phyloP scores from a whole-genome alignment of 1,284 basidiomycete species.

The Boletus semigastroideus region DNA sequence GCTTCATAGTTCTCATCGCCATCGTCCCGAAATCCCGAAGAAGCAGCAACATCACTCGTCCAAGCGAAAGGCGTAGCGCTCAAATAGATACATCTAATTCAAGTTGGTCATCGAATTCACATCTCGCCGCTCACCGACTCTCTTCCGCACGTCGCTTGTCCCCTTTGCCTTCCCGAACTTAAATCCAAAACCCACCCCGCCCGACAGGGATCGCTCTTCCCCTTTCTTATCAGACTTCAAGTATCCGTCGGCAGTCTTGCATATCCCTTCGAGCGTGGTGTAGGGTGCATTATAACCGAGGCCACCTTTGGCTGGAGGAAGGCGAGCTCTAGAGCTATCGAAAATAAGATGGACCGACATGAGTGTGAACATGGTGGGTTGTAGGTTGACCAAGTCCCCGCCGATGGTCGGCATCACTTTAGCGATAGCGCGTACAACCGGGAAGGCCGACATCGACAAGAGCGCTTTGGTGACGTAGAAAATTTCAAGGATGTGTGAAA shows the following conservation, averaged over 20 bases:
- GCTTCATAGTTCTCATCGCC: not conserved
- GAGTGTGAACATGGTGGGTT: slow-evolving; percentile 67
- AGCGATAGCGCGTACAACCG: slow-evolving; percentile 34
- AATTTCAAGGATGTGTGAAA: slow-evolving; percentile 56
- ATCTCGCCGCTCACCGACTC: slow-evolving; percentile 11
- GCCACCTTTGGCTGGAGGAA: slow-evolving; percentile 57
- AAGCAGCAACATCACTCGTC: not conserved
- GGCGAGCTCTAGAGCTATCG: slow-evolving; percentile 66
- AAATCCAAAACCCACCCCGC: slow-evolving; percentile 33
- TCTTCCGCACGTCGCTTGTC: slow-evolving; percentile 8
- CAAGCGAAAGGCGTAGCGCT: not conserved
- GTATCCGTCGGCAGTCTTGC: slow-evolving; percentile 54
- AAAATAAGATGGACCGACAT: slow-evolving; percentile 64
- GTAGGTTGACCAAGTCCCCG: slow-evolving; percentile 61
- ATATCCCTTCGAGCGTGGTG: slow-evolving; percentile 55
- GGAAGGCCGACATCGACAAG: slow-evolving; percentile 34
- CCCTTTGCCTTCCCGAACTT: slow-evolving; percentile 3
- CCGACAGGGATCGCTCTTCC: slow-evolving; percentile 33
- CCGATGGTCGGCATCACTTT: slow-evolving; percentile 47
- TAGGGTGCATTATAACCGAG: slow-evolving; percentile 62
- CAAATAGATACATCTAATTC: slow-evolving; percentile 15
- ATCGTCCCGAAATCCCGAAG: not conserved
- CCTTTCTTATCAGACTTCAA: slow-evolving; percentile 36
- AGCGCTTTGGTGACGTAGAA: slow-evolving; percentile 49
- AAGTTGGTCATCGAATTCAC: slow-evolving; percentile 15